Evolutionary conservation across 352 stramenopile genomes (phyloP).

Genomic region (Stramenopiles sp.): DNA sequence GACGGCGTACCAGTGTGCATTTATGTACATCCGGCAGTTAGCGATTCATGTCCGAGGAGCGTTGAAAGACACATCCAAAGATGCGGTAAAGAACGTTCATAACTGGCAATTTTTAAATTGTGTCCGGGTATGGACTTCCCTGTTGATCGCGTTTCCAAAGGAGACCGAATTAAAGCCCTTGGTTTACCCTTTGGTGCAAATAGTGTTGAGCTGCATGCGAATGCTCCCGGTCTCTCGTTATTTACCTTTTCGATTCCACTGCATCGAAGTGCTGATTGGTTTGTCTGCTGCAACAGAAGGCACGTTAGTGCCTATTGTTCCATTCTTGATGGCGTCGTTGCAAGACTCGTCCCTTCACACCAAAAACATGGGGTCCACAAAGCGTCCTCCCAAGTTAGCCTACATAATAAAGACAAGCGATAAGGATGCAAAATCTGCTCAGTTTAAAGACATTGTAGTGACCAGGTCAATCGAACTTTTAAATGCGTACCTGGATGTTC

Average conservation of each 20-base stretch:
- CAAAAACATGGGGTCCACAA: slow-evolving; percentile 38
- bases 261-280: slow-evolving; percentile 82
- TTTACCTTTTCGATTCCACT: slow-evolving; percentile 84
- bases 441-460: slow-evolving; percentile 69
- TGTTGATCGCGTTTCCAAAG: slow-evolving; percentile 64
- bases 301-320: slow-evolving; percentile 80
- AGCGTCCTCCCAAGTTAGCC: slow-evolving; percentile 29
- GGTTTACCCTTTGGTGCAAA: slow-evolving; percentile 82
- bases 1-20: slow-evolving; percentile 94
- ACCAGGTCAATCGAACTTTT: slow-evolving; percentile 75
- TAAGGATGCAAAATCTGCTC: slow-evolving; percentile 44
- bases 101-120: slow-evolving; percentile 97
- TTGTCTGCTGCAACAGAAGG: slow-evolving; percentile 75
- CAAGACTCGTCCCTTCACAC: slow-evolving; percentile 62
- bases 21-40: slow-evolving; percentile 95
- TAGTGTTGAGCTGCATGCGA: slow-evolving; percentile 39
- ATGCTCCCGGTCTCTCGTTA: slow-evolving; percentile 40
- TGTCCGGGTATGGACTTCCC: slow-evolving; percentile 75
- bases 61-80: slow-evolving; percentile 70
- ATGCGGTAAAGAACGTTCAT: slow-evolving; percentile 61
- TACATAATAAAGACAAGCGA: slow-evolving; percentile 18
- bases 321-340: slow-evolving; percentile 77
- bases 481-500: slow-evolving; percentile 77
- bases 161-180: slow-evolving; percentile 64
- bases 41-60: slow-evolving; percentile 88